Evolutionary conservation across 805 yeast genomes (phyloP), one percentile per base, ranked within the genome.

Genomic region (Sporopachydermia lactativora): DNA sequence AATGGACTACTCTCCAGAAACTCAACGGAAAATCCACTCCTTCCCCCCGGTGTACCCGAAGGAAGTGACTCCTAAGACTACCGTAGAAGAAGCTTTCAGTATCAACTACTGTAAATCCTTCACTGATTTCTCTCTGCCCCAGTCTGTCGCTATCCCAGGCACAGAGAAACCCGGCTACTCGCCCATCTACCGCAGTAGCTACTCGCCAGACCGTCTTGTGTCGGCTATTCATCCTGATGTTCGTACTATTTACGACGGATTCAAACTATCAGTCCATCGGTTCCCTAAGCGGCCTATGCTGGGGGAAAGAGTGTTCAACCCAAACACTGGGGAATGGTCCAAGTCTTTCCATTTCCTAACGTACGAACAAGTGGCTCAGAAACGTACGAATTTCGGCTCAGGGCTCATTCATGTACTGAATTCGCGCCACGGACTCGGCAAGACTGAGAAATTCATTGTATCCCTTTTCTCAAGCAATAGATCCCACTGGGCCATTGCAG

Each of bases 401-500:
- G 86, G 84, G 4, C 47, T 73, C 17, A 49, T 66, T 42, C 54
- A 68, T 2, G 52, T 67, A 28, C 71, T 74, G 19, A 24, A 24
- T 24, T n/a, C 8, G 8, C 8, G n/a, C n/a, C 31, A 24, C n/a
- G 31, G 31, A 24, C n/a, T 24, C 8, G 31, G 31, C n/a, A 44
- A 50, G n/a, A 35, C 46, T 0, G 53, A 57, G 17, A 55, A 61
- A 34, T 77, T 75, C 48, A 60, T 76, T 34, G 67, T 77, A 37
- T 62, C 80, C 1, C 49, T 79, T 15, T 71, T 72, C 53, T 68
- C 80, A 17, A 62, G 66, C 15, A 79, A 79, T 53, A 62, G 75
- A 39, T 63, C 70, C 5, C 83, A 81, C 57, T 81, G 92, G 92
- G 64, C 68, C 19, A 53, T 80, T 15, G 57, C 81, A 18, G 92